Percentiles rank a stretch among this genome's conserved stretches.
These are phyloP conservation scores for Mycena venus DNA, from an alignment of 768 basidiomycete genomes.

Conservation along the genomic window DNA sequence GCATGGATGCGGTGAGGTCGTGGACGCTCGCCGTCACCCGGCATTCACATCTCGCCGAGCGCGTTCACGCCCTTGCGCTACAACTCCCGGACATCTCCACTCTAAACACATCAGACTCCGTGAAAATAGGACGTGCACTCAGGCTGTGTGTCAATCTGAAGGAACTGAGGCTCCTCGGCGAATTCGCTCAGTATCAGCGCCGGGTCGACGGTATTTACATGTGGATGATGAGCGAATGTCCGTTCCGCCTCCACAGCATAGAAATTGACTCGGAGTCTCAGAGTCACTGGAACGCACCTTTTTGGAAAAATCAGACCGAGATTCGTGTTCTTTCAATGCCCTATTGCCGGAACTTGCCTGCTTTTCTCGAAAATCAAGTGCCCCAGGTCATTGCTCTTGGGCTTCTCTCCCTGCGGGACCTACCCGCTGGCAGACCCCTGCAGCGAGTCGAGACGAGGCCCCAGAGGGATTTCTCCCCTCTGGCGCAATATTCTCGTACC, in stretches of 20 bases:
- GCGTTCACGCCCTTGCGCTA: not conserved
- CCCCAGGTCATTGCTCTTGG: conserved; percentile 1
- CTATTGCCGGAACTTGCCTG: not conserved
- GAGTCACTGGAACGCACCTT: no score
- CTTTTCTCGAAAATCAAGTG: not conserved
- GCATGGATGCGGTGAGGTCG: not conserved
- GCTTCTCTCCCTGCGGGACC: not conserved
- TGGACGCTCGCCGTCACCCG: conserved; percentile 1
- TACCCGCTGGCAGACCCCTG: not conserved
- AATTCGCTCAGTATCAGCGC: no score
- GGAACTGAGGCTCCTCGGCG: not conserved
- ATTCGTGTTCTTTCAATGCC: not conserved
- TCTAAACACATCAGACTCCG: not conserved
- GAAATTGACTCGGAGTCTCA: no score
- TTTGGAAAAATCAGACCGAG: conserved; percentile 4
- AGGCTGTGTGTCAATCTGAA: conserved; percentile 10
- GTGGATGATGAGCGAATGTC: conserved; percentile 2
- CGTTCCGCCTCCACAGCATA: not conserved
- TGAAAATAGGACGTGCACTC: not conserved
- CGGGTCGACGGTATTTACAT: not conserved
- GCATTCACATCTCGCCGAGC: conserved; percentile 4
- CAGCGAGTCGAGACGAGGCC: not conserved
- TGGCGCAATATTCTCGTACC: not conserved
- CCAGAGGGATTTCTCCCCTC: not conserved
- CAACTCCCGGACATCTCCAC: not conserved